These are phyloP conservation scores for Chalciporus chontae DNA, from an alignment of 768 basidiomycete genomes.

Conservation along the genomic window DNA sequence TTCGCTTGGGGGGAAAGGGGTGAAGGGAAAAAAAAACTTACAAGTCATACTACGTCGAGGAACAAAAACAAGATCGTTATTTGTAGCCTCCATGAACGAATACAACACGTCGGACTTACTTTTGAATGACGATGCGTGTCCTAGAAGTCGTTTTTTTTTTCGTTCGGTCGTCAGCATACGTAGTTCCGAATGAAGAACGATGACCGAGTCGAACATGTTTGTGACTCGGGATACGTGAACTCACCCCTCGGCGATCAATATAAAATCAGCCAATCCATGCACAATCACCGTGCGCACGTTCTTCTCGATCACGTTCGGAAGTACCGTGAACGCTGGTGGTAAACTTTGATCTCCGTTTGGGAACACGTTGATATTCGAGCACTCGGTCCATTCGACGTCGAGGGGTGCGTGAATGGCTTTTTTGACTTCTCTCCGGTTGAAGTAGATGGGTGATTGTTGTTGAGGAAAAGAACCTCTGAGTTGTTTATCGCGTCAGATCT, in stretches of 20 bases:
- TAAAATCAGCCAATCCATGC: conserved; percentile 71
- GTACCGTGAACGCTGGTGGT: conserved; percentile 59
- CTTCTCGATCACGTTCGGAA: conserved; percentile 77
- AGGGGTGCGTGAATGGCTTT: conserved; percentile 65
- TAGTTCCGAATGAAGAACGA: too few relatives aligned
- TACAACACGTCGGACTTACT: too few relatives aligned
- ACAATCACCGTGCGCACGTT: conserved; percentile 63
- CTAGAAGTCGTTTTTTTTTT: conserved; percentile 21
- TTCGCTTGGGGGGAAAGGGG: neutral
- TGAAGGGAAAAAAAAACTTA: conserved; percentile 12
- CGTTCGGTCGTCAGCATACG: too few relatives aligned
- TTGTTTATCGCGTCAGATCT: neutral
- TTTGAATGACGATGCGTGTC: conserved; percentile 60
- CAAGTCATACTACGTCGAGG: conserved; percentile 38
- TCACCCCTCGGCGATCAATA: conserved; percentile 72
- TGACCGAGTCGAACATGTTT: too few relatives aligned
- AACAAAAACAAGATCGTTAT: neutral
- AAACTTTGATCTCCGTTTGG: conserved; percentile 56
- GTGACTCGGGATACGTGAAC: conserved; percentile 11
- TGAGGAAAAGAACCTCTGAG: conserved; percentile 54
- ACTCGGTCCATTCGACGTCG: conserved; percentile 59
- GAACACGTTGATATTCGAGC: conserved; percentile 59
- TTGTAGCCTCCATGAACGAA: too few relatives aligned
- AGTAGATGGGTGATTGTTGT: conserved; percentile 63
- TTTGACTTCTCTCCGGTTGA: conserved; percentile 63